Percentiles rank a stretch among this genome's conserved stretches.
Conservation (phyloP, 139 green algal species). For the Yamagishiella unicocca region DNA sequence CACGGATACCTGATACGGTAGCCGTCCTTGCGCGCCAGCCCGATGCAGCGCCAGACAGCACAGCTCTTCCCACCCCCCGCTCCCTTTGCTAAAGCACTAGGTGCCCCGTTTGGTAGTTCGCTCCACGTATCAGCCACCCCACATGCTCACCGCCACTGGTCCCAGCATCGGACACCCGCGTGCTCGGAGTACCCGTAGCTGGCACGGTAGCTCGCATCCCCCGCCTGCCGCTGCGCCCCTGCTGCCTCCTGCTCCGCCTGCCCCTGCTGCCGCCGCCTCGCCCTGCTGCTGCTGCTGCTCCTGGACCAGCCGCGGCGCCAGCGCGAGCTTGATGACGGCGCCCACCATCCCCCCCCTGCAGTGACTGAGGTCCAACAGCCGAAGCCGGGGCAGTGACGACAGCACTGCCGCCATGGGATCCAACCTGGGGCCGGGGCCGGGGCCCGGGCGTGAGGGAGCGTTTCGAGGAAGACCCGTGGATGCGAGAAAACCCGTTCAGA, state of each 20-base stretch:
- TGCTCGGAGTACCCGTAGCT: slow-evolving; percentile 20
- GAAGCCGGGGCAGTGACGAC: background rate
- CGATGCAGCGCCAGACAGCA: too few species aligned
- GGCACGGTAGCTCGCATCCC: slow-evolving; percentile 11
- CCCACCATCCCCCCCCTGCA: background rate
- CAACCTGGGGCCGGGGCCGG: background rate
- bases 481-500: too few species aligned
- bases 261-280: background rate
- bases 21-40: too few species aligned
- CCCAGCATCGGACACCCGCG: background rate
- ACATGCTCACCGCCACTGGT: background rate
- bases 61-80: too few species aligned
- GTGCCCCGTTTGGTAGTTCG: too few species aligned
- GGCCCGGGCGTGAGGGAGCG: background rate
- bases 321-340: background rate
- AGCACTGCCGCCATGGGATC: background rate
- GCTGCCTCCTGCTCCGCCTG: background rate
- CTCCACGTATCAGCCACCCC: too few species aligned
- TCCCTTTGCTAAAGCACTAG: too few species aligned
- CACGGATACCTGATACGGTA: too few species aligned
- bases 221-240: background rate
- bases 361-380: slow-evolving; percentile 19
- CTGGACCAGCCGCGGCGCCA: slow-evolving; percentile 18
- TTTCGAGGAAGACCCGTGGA: too few species aligned
- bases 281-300: background rate